Conservation (phyloP, 768 basidiomycete species). For the Punctularia strigosozonata region DNA sequence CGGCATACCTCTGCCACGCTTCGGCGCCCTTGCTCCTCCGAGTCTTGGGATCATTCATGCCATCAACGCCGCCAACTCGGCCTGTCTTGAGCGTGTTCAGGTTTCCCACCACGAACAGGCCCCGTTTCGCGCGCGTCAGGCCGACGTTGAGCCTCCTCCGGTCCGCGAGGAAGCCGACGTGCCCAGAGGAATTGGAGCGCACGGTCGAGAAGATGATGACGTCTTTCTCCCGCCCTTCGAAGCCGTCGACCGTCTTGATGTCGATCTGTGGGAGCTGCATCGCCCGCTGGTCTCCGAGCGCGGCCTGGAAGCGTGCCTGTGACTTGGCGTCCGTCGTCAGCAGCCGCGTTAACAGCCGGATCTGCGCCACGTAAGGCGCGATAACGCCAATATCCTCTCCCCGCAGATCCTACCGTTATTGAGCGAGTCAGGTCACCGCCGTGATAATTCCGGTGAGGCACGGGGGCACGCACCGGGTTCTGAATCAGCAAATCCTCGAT, state of each 20-base stretch:
- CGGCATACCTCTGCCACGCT: constrained; percentile 10
- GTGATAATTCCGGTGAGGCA: not conserved
- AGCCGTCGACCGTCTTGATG: constrained; percentile 90
- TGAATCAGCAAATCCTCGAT: constrained; percentile 71
- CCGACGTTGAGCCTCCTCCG: constrained; percentile 82
- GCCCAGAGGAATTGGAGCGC: constrained; percentile 63
- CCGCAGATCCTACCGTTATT: constrained; percentile 23
- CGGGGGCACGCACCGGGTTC: constrained; percentile 46
- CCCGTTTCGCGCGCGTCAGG: constrained; percentile 77
- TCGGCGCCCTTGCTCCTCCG: constrained; percentile 8
- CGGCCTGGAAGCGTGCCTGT: constrained; percentile 37
- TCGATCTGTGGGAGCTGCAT: constrained; percentile 61
- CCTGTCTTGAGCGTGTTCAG: constrained; percentile 49
- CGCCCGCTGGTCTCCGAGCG: constrained; percentile 55
- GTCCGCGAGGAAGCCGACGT: constrained; percentile 86
- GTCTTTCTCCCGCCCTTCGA: constrained; percentile 89
- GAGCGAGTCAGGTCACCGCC: not conserved
- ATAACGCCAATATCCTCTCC: constrained; percentile 86
- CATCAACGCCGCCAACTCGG: constrained; percentile 18
- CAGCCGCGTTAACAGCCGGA: constrained; percentile 57
- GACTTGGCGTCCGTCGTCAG: constrained; percentile 46
- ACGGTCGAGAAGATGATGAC: constrained; percentile 90
- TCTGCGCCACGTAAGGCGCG: constrained; percentile 85
- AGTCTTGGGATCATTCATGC: constrained; percentile 7
- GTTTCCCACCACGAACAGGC: constrained; percentile 73